Evolutionary conservation across 352 stramenopile genomes (phyloP).

Genomic region (Globisporangium irregulare): DNA sequence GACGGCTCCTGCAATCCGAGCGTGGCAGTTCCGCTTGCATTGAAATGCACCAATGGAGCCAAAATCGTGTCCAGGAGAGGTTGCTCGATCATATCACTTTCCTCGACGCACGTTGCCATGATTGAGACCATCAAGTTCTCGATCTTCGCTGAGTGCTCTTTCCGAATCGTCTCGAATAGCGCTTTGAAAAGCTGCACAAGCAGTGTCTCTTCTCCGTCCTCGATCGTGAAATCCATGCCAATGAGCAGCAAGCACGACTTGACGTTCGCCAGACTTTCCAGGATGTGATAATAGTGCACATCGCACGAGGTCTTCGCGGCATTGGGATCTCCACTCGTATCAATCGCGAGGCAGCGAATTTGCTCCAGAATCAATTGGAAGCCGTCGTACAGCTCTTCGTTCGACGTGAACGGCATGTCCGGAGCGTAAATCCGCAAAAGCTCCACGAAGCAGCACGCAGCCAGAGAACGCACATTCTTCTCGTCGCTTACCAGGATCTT

Average conservation of each 20-base stretch:
- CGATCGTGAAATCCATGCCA: constrained; percentile 41
- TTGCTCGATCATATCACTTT: constrained; percentile 59
- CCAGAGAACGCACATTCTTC: constrained; percentile 50
- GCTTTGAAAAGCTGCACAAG: constrained; percentile 70
- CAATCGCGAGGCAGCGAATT: constrained; percentile 34
- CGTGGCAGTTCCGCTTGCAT: constrained; percentile 2
- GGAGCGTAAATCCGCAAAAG: constrained; percentile 61
- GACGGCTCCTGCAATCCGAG: neutral
- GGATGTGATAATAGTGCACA: constrained; percentile 46
- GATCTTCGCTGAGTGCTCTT: constrained; percentile 64
- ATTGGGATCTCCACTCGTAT: neutral
- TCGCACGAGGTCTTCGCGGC: constrained; percentile 28
- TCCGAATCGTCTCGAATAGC: constrained; percentile 63
- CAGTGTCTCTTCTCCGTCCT: constrained; percentile 41
- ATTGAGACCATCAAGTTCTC: constrained; percentile 75
- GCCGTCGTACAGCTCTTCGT: constrained; percentile 63
- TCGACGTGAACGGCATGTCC: constrained; percentile 61
- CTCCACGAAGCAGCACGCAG: constrained; percentile 74
- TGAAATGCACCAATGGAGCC: constrained; percentile 40
- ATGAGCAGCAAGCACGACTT: constrained; percentile 62
- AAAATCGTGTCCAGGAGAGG: constrained; percentile 70
- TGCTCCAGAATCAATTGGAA: constrained; percentile 74
- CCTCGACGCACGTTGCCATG: constrained; percentile 72
- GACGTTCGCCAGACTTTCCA: constrained; percentile 63
- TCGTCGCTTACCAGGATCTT: constrained; percentile 48